These are phyloP conservation scores for Rhynchosporium secalis DNA, from an alignment of 2,329 filamentous ascomycete species.

Conservation along the genomic window DNA sequence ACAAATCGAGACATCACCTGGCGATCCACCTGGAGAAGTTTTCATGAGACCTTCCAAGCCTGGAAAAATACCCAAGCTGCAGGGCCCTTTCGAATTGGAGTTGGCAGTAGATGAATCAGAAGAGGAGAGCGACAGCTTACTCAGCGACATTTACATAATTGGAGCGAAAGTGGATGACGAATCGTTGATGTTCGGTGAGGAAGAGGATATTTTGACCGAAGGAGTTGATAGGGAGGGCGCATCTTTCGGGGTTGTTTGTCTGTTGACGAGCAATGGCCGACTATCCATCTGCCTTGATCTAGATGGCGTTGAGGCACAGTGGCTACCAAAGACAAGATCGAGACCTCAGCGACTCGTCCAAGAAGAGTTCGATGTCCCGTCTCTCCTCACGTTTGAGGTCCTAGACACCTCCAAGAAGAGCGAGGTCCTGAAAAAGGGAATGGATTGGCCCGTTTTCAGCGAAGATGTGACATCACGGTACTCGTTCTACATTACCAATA, in stretches of 20 bases:
- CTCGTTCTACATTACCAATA: constrained; percentile 62
- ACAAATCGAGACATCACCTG: constrained; percentile 50
- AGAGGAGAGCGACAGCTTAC: constrained; percentile 55
- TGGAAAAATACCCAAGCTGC: constrained; percentile 58
- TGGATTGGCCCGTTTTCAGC: constrained; percentile 64
- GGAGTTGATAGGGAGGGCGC: constrained; percentile 59
- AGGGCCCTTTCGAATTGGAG: constrained; percentile 61
- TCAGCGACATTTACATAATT: constrained; percentile 64
- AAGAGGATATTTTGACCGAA: constrained; percentile 59
- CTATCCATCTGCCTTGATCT: constrained; percentile 62
- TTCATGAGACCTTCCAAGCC: constrained; percentile 58
- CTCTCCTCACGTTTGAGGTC: constrained; percentile 61
- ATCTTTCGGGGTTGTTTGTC: constrained; percentile 59
- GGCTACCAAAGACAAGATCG: constrained; percentile 58
- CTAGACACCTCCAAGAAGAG: constrained; percentile 58
- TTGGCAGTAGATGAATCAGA: constrained; percentile 50
- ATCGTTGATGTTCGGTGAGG: constrained; percentile 63
- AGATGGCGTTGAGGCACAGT: constrained; percentile 64
- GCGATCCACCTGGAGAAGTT: constrained; percentile 54
- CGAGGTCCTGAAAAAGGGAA: constrained; percentile 52
- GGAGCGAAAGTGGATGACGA: constrained; percentile 61
- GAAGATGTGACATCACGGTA: constrained; percentile 62
- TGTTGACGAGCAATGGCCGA: constrained; percentile 61
- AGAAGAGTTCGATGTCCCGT: constrained; percentile 44
- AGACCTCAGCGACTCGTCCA: constrained; percentile 45